A percentile compares a stretch with the other conserved stretches of the same genome.
These are phyloP conservation scores for Cornus florida DNA, from an alignment of 148 eudicot genomes.

Conservation along the genomic window DNA sequence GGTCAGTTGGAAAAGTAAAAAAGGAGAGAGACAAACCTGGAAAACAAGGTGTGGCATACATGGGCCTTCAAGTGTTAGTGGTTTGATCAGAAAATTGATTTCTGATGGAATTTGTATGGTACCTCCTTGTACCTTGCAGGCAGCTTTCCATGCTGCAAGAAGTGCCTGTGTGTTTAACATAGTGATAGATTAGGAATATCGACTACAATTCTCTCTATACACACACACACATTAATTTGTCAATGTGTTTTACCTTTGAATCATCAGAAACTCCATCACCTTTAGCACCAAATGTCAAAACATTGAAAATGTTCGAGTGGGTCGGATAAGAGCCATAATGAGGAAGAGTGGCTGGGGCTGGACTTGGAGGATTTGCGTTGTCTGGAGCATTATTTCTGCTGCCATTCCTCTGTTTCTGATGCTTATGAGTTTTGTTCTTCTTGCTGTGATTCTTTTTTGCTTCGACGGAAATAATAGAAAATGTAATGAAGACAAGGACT, in stretches of 20 bases:
- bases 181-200: background rate
- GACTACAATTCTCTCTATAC: background rate
- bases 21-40: slow-evolving; percentile 40
- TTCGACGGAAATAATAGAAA: slow-evolving; percentile 30
- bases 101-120: slow-evolving; percentile 53
- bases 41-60: slow-evolving; percentile 69
- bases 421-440: slow-evolving; percentile 25
- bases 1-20: background rate
- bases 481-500: slow-evolving; percentile 19
- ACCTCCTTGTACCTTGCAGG: slow-evolving; percentile 57
- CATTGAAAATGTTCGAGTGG: slow-evolving; percentile 30
- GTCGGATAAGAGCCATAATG: slow-evolving; percentile 7
- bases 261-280: slow-evolving; percentile 77
- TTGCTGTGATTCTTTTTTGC: slow-evolving; percentile 38
- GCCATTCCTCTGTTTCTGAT: slow-evolving; percentile 28
- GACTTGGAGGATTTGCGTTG: slow-evolving; percentile 11
- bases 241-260: slow-evolving; percentile 46
- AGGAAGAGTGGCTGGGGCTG: slow-evolving; percentile 26
- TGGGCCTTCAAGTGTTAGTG: slow-evolving; percentile 78
- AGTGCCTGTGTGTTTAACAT: slow-evolving; percentile 44
- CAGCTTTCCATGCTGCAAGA: slow-evolving; percentile 72
- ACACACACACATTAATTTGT: background rate
- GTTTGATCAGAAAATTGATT: slow-evolving; percentile 51
- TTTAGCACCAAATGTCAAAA: slow-evolving; percentile 66
- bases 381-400: slow-evolving; percentile 15